These are phyloP conservation scores for Backusella circina DNA, from an alignment of 192 early-diverging fungal species.

Conservation along the genomic window DNA sequence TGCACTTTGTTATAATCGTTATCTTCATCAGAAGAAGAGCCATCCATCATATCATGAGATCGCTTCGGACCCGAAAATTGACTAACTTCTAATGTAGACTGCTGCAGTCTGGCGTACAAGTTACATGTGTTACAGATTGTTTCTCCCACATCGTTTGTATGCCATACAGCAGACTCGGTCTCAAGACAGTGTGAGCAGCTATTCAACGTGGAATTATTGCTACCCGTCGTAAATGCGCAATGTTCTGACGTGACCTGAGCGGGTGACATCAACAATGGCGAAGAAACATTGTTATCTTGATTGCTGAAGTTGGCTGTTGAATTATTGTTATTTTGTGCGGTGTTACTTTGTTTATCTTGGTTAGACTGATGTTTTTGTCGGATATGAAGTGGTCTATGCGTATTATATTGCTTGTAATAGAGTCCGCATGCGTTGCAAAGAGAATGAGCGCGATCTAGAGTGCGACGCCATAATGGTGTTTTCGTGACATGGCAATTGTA, in stretches of 20 bases:
- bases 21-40: not conserved
- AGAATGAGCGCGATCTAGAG: conserved; percentile 67
- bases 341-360: conserved; percentile 7
- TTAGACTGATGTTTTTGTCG: conserved; percentile 23
- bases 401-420: conserved; percentile 91
- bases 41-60: not conserved
- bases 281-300: not conserved
- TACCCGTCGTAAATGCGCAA: not conserved
- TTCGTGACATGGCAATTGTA: conserved; percentile 78
- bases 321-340: not conserved
- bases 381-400: conserved; percentile 63
- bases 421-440: conserved; percentile 97
- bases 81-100: conserved; percentile 21
- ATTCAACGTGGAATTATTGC: not conserved
- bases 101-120: conserved; percentile 91
- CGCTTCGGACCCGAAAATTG: not conserved
- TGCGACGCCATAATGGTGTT: conserved; percentile 90
- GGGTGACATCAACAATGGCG: not conserved
- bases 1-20: not conserved
- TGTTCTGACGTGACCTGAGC: not conserved
- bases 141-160: conserved; percentile 67
- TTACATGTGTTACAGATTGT: conserved; percentile 82
- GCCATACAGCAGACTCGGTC: conserved; percentile 77
- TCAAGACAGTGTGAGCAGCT: conserved; percentile 67
- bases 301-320: not conserved